Evolutionary conservation across 192 early-diverging fungal species (phyloP), one percentile per base, ranked within the genome.

Genomic region (Mycoemilia scoparia): DNA sequence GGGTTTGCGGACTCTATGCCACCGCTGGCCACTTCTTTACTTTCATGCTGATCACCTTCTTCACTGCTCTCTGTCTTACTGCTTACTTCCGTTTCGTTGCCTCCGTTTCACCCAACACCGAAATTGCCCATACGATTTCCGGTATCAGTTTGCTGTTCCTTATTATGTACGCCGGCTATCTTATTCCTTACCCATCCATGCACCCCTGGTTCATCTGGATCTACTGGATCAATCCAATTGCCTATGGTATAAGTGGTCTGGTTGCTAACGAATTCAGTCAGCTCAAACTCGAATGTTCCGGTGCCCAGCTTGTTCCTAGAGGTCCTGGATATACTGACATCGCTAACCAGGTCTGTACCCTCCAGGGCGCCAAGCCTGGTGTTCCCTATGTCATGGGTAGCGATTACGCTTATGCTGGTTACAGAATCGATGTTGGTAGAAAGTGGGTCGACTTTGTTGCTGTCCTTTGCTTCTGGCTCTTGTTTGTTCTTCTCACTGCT

Each of bases 211-310:
- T 82, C 25, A 54, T 44, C 30, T 79, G 73, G 67, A 60, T 79
- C 30, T 69, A 57, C 45, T 77, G 64, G 61, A 71, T 79, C 30
- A 76, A 77, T 40, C 75, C 76, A 9, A 47, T 80, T 20, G 55
- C 68, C 1, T 84, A 80, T 46, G 76, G 63, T 8, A 69, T 66
- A 49, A 69, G 68, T 38, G 52, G 69, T 10, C 62, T 84, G 10
- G 50, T 79, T 50, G 49, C 57, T 30, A 84, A 80, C 48, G 31
- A 32, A 11, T 32, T 7, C 31, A 32, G 19, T 7, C 7, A 32
- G 14, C 53, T 60, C n/a, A 31, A 31, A 16, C 16, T 59, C 17
- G 22, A 27, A 5, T 65, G 62, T 28, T 33, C 34, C 0, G 44
- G 48, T 7, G 12, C 35, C 16, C 51, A 50, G 20, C 38, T 65